Conservation (phyloP, 768 basidiomycete genomes). For the Nevesoporus exiguus region DNA sequence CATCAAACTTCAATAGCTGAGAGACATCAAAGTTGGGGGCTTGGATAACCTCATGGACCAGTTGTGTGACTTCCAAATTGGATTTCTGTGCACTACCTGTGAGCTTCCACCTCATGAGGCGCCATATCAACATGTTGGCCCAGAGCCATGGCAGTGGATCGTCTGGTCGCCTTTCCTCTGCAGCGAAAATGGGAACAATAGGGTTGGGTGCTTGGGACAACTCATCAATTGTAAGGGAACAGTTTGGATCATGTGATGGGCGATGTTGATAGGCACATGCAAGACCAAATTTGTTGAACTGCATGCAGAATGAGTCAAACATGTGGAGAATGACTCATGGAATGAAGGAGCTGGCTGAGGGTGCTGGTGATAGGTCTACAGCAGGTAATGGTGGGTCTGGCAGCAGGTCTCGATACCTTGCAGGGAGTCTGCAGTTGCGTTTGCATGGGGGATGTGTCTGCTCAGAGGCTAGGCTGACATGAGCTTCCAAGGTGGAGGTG, state of each 20-base stretch:
- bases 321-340: neutral
- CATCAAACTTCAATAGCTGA: neutral
- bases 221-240: neutral
- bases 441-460: too few relatives aligned
- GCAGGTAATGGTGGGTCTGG: neutral
- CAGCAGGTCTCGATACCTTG: neutral
- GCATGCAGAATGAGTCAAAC: neutral
- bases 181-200: too few relatives aligned
- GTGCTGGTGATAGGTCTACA: too few relatives aligned
- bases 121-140: neutral
- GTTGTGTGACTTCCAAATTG: neutral
- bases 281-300: neutral
- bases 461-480: too few relatives aligned
- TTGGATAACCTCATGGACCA: neutral
- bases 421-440: neutral
- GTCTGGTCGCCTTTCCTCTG: too few relatives aligned
- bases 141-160: neutral
- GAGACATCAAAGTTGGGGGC: neutral
- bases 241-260: neutral
- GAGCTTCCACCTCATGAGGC: neutral
- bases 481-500: too few relatives aligned
- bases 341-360: too few relatives aligned
- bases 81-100: neutral
- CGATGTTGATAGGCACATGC: neutral
- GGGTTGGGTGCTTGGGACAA: too few relatives aligned